Conservation (phyloP, 768 basidiomycete species). For the Exsudoporus frostii region DNA sequence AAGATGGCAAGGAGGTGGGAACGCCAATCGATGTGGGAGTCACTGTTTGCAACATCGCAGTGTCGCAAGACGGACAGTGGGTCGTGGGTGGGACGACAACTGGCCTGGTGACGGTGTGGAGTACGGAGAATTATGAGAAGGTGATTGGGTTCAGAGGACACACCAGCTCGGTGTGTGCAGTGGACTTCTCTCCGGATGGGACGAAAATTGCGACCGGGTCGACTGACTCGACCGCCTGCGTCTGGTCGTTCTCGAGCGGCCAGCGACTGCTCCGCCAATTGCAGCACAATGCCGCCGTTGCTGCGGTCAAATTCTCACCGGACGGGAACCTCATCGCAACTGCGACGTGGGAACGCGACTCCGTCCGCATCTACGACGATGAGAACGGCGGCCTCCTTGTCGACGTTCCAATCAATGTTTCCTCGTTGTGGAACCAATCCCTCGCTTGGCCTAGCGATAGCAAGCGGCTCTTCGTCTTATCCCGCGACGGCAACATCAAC, state of each 20-base stretch:
- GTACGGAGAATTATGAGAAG: not conserved
- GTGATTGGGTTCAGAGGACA: not conserved
- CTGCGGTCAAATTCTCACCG: not conserved
- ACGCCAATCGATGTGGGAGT: not conserved
- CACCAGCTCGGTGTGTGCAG: not conserved
- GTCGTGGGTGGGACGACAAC: not conserved
- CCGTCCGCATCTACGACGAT: not conserved
- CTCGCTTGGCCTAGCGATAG: too few relatives aligned
- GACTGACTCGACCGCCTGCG: not conserved
- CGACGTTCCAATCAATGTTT: not conserved
- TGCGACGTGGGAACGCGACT: not conserved
- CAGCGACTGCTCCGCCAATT: not conserved
- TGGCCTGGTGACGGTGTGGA: not conserved
- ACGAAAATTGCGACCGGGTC: not conserved
- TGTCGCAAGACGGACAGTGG: conserved; percentile 3
- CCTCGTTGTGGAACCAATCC: too few relatives aligned
- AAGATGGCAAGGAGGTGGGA: not conserved
- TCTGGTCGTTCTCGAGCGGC: not conserved
- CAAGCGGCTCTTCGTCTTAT: too few relatives aligned
- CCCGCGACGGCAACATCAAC: too few relatives aligned
- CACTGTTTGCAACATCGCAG: not conserved
- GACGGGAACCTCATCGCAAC: not conserved
- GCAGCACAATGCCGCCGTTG: not conserved
- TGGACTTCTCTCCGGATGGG: not conserved
- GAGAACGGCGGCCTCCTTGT: not conserved